Conservation (phyloP, 176 grass and related monocot species). For the Carex cristatella region DNA sequence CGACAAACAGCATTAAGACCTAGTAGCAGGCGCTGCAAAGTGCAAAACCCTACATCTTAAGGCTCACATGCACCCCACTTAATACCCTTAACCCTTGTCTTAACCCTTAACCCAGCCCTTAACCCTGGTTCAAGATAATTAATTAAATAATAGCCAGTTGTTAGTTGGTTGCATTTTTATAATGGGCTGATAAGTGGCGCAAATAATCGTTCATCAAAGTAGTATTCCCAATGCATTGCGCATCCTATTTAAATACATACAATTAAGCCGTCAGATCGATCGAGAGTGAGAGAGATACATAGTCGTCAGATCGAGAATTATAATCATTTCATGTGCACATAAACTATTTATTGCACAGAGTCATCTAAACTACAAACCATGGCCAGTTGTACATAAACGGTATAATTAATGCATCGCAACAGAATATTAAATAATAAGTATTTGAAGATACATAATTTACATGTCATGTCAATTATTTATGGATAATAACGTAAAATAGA, state of each 20-base stretch:
- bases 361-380: neutral
- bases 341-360: neutral
- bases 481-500: neutral
- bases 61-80: slow-evolving; percentile 28
- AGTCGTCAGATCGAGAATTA: neutral
- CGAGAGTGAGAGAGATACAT: no score
- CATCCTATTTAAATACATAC: no score
- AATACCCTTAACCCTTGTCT: slow-evolving; percentile 26
- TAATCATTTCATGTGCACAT: neutral
- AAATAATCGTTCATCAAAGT: neutral
- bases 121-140: slow-evolving; percentile 12
- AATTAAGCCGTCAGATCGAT: no score
- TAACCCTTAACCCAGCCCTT: slow-evolving; percentile 26
- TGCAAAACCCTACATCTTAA: slow-evolving; percentile 21
- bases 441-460: neutral
- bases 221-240: neutral
- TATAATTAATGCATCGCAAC: neutral
- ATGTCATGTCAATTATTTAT: neutral
- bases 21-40: slow-evolving; percentile 20
- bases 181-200: neutral
- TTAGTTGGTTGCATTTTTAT: neutral
- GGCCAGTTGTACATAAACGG: neutral
- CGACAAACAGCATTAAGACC: neutral
- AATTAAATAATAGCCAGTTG: slow-evolving; percentile 18
- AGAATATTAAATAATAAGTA: neutral